Percentiles rank a stretch among this genome's conserved stretches.
These are phyloP conservation scores for Harringtonia lauricola DNA, from an alignment of 2,329 filamentous ascomycete genomes.

Conservation along the genomic window DNA sequence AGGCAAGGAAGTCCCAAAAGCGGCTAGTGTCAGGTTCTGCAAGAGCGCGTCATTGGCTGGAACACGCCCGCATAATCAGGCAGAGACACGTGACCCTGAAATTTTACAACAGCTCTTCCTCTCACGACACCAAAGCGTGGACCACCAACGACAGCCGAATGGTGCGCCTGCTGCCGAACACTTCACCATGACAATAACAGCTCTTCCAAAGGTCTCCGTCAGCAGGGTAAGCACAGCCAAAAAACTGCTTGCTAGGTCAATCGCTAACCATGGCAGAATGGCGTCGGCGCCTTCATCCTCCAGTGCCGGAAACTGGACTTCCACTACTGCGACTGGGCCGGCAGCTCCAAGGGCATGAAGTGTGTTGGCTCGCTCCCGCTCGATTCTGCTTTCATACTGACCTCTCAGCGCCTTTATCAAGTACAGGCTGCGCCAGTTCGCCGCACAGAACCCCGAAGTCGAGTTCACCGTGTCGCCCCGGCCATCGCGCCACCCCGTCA, in stretches of 20 bases:
- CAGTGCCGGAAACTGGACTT: slow-evolving; percentile 95
- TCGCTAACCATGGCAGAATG: slow-evolving; percentile 53
- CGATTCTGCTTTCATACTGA: slow-evolving; percentile 4
- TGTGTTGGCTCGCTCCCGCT: slow-evolving; percentile 27
- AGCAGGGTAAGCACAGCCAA: slow-evolving; percentile 9
- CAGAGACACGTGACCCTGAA: too few relatives aligned
- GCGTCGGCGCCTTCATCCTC: slow-evolving; percentile 90
- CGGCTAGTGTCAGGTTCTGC: too few relatives aligned
- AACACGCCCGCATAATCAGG: too few relatives aligned
- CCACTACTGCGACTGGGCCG: slow-evolving; percentile 94
- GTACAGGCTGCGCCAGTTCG: slow-evolving; percentile 65
- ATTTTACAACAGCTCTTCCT: too few relatives aligned
- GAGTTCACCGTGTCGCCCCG: slow-evolving; percentile 87
- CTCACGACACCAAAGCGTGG: too few relatives aligned
- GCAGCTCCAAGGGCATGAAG: slow-evolving; percentile 93
- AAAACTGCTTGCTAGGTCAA: not conserved
- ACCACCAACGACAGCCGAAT: too few relatives aligned
- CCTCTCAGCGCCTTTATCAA: slow-evolving; percentile 65
- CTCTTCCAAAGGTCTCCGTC: slow-evolving; percentile 13
- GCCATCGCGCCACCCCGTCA: slow-evolving; percentile 79
- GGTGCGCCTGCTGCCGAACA: not conserved
- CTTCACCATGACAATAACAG: slow-evolving; percentile 12
- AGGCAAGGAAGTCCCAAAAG: too few relatives aligned
- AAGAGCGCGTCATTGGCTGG: too few relatives aligned
- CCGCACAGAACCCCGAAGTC: slow-evolving; percentile 70